Percentiles rank a stretch among this genome's conserved stretches.
phyloP scores from a whole-genome alignment of 176 grass and related monocot species.

The Lolium rigidum region DNA sequence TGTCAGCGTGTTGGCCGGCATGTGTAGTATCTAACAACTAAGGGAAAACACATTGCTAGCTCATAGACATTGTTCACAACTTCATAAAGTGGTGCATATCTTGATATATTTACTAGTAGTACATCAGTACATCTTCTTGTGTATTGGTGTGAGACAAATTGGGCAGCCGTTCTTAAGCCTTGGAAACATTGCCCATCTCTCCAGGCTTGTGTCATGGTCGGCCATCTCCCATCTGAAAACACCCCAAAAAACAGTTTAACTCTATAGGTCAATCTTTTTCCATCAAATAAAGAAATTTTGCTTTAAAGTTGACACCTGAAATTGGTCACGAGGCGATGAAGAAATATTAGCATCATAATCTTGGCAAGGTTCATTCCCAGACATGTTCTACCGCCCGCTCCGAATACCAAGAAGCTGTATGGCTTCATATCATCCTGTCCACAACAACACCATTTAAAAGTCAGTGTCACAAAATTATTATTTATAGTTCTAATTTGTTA shows the following conservation, averaged over 20 bases:
- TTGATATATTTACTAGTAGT: background rate
- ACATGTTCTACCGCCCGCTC: conserved; percentile 78
- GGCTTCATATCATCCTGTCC: conserved; percentile 62
- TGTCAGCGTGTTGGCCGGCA: background rate
- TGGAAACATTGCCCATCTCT: conserved; percentile 92
- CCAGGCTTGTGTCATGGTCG: conserved; percentile 63
- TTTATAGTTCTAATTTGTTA: background rate
- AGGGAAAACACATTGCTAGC: background rate
- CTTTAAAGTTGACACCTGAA: conserved; percentile 49
- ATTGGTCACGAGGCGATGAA: conserved; percentile 76
- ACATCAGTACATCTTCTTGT: conserved; percentile 17
- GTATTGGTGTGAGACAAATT: conserved; percentile 46
- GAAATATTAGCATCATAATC: conserved; percentile 93
- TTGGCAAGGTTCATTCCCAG: conserved; percentile 90
- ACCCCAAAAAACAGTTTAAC: background rate
- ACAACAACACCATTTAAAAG: background rate
- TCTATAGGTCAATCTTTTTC: background rate
- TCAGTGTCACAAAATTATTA: background rate
- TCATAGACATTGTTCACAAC: background rate
- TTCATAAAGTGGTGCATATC: background rate
- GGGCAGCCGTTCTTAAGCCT: conserved; percentile 88
- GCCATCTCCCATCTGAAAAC: conserved; percentile 75
- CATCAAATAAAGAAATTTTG: background rate
- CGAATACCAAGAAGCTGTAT: conserved; percentile 80
- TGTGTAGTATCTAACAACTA: background rate